These are phyloP conservation scores for Xylaria sp. DNA, from an alignment of 2,329 filamentous ascomycete species.

Conservation along the genomic window DNA sequence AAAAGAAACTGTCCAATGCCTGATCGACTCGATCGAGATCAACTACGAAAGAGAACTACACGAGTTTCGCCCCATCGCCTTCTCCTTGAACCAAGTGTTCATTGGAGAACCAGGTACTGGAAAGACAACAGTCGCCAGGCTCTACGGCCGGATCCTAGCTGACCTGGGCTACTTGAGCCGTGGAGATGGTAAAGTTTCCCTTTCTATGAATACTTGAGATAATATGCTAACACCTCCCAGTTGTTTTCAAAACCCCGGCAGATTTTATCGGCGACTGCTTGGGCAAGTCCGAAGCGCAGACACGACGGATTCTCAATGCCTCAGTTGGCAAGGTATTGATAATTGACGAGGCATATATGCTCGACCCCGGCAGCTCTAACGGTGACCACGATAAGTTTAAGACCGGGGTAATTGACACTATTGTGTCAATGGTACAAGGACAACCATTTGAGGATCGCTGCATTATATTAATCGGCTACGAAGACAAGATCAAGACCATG, in stretches of 20 bases:
- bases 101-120: slow-evolving; percentile 79
- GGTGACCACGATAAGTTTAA: neutral
- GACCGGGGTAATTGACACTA: slow-evolving; percentile 1
- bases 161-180: slow-evolving; percentile 75
- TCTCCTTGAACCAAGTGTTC: slow-evolving; percentile 74
- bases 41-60: slow-evolving; percentile 8
- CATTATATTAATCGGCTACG: slow-evolving; percentile 2
- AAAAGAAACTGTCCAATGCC: neutral
- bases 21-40: neutral
- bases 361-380: neutral
- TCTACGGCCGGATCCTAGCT: slow-evolving; percentile 75
- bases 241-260: slow-evolving; percentile 3
- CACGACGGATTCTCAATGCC: neutral
- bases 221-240: neutral
- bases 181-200: slow-evolving; percentile 59
- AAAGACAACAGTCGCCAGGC: slow-evolving; percentile 79
- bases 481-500: slow-evolving; percentile 3
- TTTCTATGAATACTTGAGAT: neutral
- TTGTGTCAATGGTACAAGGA: slow-evolving; percentile 6
- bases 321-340: slow-evolving; percentile 1
- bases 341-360: slow-evolving; percentile 18
- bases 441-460: slow-evolving; percentile 1
- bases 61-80: neutral
- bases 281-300: slow-evolving; percentile 2
- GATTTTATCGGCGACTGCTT: slow-evolving; percentile 1